Evolutionary conservation across 331 rosid species (phyloP).

Genomic region (Ulmus americana): DNA sequence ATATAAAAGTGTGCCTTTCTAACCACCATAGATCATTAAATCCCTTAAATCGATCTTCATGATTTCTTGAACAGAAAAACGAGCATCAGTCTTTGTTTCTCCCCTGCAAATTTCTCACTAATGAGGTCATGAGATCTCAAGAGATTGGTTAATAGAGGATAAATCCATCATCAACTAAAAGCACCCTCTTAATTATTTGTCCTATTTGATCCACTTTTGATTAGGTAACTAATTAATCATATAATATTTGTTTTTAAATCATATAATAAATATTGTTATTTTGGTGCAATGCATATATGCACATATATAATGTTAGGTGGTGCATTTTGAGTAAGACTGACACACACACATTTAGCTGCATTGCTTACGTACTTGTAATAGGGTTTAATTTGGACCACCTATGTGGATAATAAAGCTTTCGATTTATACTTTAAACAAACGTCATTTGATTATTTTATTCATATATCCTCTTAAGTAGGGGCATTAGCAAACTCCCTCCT

Average conservation of each 20-base stretch:
- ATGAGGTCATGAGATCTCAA: slow-evolving; percentile 12
- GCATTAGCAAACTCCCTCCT: slow-evolving; percentile 2
- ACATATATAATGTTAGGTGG: slow-evolving; percentile 25
- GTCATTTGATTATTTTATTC: slow-evolving; percentile 15
- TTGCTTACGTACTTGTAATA: slow-evolving; percentile 43
- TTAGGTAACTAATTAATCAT: slow-evolving; percentile 10
- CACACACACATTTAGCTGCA: slow-evolving; percentile 28
- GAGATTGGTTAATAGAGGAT: slow-evolving; percentile 23
- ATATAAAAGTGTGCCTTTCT: no score
- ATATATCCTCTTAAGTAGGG: slow-evolving; percentile 10
- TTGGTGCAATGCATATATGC: slow-evolving; percentile 21
- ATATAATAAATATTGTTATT: slow-evolving; percentile 18
- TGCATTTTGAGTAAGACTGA: slow-evolving; percentile 27
- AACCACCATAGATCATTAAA: no score
- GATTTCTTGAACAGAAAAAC: no score
- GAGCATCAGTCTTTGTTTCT: no score
- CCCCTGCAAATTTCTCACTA: background rate
- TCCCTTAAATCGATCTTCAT: no score
- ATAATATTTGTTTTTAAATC: background rate
- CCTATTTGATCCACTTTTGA: slow-evolving; percentile 18
- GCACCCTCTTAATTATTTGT: slow-evolving; percentile 8
- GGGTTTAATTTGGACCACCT: slow-evolving; percentile 34
- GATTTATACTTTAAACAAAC: slow-evolving; percentile 13
- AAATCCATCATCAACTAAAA: slow-evolving; percentile 12
- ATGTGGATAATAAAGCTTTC: slow-evolving; percentile 37